Evolutionary conservation across 2,329 filamentous ascomycete genomes (phyloP), one percentile per base, ranked within the genome.

Genomic region (Trichophyton verrucosum): DNA sequence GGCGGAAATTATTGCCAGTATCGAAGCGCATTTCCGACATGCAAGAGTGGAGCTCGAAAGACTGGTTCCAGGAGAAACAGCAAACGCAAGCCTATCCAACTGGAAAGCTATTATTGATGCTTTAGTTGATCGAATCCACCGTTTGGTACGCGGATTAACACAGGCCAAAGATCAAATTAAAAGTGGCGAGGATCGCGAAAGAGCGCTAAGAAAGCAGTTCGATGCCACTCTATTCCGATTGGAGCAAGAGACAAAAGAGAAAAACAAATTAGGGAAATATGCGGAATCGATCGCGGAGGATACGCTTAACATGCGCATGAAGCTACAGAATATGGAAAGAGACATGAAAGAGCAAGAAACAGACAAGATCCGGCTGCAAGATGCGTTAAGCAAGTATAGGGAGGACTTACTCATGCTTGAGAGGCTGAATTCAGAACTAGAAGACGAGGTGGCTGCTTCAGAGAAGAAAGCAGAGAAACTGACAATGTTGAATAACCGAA

Each of bases 21-120:
- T 78, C 61, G 70, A 71, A 22, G 64, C 65, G 5, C 70, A 70
- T 17, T 77, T 79, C 63, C 73, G 74, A 8, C 64, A 71, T 36
- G 75, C 77, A 36, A 74, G 76, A 30, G 66, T 78, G 17, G 71
- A 75, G 20, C 70, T 79, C 11, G 77, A 79, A 61, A 69, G 71
- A 53, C 65, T 72, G 2, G 62, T 77, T 7, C 76, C 77, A 5
- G 76, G 76, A 6, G 77, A 78, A 63, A 77, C 72, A 17, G 60
- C 71, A 15, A 66, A 72, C 53, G 70, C 68, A 3, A 65, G 72
- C 11, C 69, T 77, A 17, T 65, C 72, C 8, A 68, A 78, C 57
- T 72, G 74, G 42, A 71, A 69, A 51, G 67, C 73, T 9, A 75
- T 74, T 1, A 67, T 80, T 8, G 66, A 73, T 30, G 72, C 73